Conservation (phyloP, 164 flowering plant genomes). For the Chimonanthus praecox region DNA sequence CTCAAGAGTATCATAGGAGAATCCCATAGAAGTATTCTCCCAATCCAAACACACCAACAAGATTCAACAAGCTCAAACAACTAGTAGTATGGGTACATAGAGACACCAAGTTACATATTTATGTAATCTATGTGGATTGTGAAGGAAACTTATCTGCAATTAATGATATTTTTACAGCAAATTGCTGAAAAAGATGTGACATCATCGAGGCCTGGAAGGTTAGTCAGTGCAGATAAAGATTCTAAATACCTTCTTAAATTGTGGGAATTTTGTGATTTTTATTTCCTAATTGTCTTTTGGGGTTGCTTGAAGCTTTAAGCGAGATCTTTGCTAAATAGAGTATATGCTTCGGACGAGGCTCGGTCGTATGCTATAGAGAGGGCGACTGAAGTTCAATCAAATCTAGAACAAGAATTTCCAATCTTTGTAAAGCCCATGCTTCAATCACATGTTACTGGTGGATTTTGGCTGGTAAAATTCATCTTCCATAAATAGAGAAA, state of each 20-base stretch:
- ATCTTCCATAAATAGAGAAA: neutral
- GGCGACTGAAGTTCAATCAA: slow-evolving; percentile 34
- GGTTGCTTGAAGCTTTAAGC: slow-evolving; percentile 16
- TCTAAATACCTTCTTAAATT: neutral
- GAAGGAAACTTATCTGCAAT: neutral
- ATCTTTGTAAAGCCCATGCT: slow-evolving; percentile 60
- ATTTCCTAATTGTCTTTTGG: neutral
- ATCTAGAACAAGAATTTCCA: slow-evolving; percentile 37
- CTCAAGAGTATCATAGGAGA: neutral
- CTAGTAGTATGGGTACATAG: no score
- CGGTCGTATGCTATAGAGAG: slow-evolving; percentile 34
- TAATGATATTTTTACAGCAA: slow-evolving; percentile 6
- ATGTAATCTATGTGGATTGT: neutral
- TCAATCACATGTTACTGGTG: slow-evolving; percentile 61
- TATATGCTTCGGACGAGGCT: slow-evolving; percentile 39
- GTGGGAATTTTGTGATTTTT: neutral
- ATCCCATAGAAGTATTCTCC: neutral
- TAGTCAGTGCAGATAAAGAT: neutral
- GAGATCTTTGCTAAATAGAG: slow-evolving; percentile 33
- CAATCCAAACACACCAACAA: neutral
- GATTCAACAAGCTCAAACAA: no score
- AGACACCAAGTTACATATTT: neutral
- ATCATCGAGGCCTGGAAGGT: slow-evolving; percentile 18
- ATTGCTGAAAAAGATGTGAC: slow-evolving; percentile 4
- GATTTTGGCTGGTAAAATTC: slow-evolving; percentile 70